Conservation (phyloP, 2,329 filamentous ascomycete genomes). For the Epichloe elymi region DNA sequence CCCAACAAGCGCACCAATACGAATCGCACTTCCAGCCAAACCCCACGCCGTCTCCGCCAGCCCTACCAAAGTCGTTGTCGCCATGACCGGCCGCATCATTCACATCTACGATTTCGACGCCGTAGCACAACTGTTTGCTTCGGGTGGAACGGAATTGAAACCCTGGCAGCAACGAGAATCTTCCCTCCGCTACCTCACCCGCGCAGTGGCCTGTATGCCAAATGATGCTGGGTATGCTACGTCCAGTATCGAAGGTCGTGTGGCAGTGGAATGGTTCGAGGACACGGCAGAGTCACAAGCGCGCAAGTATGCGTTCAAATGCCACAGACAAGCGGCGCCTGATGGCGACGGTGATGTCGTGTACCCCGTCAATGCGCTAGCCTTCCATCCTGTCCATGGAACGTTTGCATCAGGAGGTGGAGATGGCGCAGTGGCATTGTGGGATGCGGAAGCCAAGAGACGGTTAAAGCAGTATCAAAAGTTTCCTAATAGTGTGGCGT, state of each 20-base stretch:
- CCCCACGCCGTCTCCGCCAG: constrained; percentile 76
- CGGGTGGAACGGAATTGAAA: constrained; percentile 37
- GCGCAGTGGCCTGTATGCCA: constrained; percentile 90
- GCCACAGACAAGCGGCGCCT: constrained; percentile 65
- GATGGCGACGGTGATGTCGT: constrained; percentile 63
- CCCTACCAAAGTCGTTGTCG: constrained; percentile 74
- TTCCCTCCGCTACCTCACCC: constrained; percentile 89
- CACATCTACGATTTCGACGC: constrained; percentile 83
- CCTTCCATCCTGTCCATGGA: constrained; percentile 71
- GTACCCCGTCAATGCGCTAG: constrained; percentile 80
- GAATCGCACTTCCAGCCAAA: constrained; percentile 65
- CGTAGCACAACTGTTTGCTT: constrained; percentile 41
- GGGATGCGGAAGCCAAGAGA: constrained; percentile 85
- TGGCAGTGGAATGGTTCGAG: constrained; percentile 97
- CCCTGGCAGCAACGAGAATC: constrained; percentile 93
- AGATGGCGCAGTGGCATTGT: constrained; percentile 82
- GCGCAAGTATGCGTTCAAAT: constrained; percentile 97
- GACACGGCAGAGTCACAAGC: constrained; percentile 75
- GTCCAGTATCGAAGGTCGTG: constrained; percentile 83
- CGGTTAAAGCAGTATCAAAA: constrained; percentile 82
- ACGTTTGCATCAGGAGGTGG: constrained; percentile 85
- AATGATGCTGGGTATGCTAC: constrained; percentile 90
- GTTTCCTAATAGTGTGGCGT: constrained; percentile 65
- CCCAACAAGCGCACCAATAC: constrained; percentile 41
- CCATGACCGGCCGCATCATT: constrained; percentile 87